Evolutionary conservation across 371 early-diverging fungal genomes (phyloP), one percentile per base, ranked within the genome.

Genomic region (Rhizopus delemar): DNA sequence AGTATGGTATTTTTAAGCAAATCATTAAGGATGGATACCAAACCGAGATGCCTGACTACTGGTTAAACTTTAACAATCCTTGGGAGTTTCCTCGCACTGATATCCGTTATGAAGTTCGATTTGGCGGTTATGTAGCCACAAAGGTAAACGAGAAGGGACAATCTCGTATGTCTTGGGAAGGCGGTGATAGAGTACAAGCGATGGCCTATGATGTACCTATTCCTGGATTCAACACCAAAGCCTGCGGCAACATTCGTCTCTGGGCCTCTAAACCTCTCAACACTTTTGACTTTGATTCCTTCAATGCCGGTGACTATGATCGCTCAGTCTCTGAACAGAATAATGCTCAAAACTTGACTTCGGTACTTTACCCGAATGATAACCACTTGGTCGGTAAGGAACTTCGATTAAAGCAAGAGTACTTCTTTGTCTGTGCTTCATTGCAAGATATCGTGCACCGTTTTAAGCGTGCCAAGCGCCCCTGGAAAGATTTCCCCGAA

Each of bases 1-100:
- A 86, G 65, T 96, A 96, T 70, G 96, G 96, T 70, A 95, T 96
- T 77, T 96, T 96, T 81, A 88, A 95, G 75, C 96, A 96, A 70
- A 82, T 87, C 43, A 81, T 91, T 13, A 65, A 51, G 35, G 93
- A 96, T 63, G 96, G 96, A 4, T 93, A 88, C 72, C 96, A 96
- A 71, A 86, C 84, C 7, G 96, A 95, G 71, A 89, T 84, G 56
- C 96, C 95, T 1, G 95, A 95, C 73, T 92, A 93, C 70, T 92
- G 93, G 93, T 74, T 92, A 29, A 87, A 85, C 69, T 82, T 82
- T 11, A 41, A 54, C 66, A 91, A 95, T 69, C 95, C 96, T 8
- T 96, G 96, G 96, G 96, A 96, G 68, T 82, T 96, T 60, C 89
- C 93, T 61, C 91, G 96, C 29, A 81, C 87, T 12, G 96, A 96